phyloP scores from a whole-genome alignment of 2,329 filamentous ascomycete genomes.

The Cadophora sp. region DNA sequence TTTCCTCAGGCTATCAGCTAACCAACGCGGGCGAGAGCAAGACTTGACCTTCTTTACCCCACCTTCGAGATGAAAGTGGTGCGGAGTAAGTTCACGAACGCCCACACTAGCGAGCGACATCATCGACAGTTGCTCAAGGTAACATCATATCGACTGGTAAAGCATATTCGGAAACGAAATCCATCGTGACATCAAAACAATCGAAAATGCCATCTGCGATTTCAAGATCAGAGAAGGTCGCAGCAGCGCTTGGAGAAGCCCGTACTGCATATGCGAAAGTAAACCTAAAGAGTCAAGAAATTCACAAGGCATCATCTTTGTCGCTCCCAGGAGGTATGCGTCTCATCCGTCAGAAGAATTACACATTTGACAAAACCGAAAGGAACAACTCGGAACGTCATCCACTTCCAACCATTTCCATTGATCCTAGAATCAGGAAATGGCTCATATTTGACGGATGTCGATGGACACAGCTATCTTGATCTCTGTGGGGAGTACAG shows the following conservation, averaged over 20 bases:
- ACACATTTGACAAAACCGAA: background rate
- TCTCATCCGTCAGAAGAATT: background rate
- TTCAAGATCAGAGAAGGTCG: slow-evolving; percentile 12
- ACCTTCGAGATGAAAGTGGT: background rate
- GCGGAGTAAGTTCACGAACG: background rate
- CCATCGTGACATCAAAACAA: background rate
- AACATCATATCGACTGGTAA: background rate
- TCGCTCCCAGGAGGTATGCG: slow-evolving; percentile 22
- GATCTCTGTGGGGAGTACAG: slow-evolving; percentile 69
- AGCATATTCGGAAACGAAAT: background rate
- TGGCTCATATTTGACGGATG: slow-evolving; percentile 23
- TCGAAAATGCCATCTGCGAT: slow-evolving; percentile 23
- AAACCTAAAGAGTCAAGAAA: slow-evolving; percentile 18
- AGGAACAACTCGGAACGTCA: slow-evolving; percentile 30
- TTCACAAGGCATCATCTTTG: slow-evolving; percentile 17
- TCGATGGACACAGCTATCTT: slow-evolving; percentile 49
- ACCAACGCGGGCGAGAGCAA: background rate
- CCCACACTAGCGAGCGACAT: too few relatives aligned
- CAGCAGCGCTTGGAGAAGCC: slow-evolving; percentile 16
- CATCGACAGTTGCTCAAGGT: background rate
- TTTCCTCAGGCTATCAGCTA: slow-evolving; percentile 14
- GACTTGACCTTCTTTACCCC: slow-evolving; percentile 1
- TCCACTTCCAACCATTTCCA: slow-evolving; percentile 30
- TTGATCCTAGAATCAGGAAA: slow-evolving; percentile 26
- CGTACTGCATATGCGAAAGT: slow-evolving; percentile 20